Conservation (phyloP, 257 asterid species). For the Solanum lycopersicoides region DNA sequence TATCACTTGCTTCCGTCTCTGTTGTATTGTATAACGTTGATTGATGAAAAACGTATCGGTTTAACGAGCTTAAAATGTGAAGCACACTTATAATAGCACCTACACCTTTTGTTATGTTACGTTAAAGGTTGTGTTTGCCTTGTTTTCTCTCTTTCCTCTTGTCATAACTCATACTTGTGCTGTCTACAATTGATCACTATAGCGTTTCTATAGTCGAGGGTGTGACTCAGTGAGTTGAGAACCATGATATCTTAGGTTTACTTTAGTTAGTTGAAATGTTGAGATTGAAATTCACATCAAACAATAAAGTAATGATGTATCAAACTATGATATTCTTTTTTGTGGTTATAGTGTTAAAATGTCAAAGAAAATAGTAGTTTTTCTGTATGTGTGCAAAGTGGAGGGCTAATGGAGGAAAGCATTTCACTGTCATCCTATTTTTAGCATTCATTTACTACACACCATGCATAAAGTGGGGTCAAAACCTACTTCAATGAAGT, state of each 20-base stretch:
- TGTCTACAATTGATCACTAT: neutral
- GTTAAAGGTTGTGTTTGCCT: neutral
- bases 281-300: neutral
- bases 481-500: neutral
- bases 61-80: neutral
- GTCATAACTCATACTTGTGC: neutral
- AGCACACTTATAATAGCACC: neutral
- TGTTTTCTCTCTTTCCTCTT: neutral
- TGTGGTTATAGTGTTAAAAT: neutral
- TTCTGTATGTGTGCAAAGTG: conserved; percentile 20
- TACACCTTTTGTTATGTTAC: neutral
- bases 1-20: neutral
- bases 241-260: neutral
- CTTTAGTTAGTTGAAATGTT: neutral
- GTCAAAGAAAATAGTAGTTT: neutral
- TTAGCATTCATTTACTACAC: neutral
- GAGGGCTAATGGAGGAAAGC: conserved; percentile 26
- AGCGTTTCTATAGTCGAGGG: neutral
- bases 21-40: neutral
- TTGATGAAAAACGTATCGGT: neutral
- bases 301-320: neutral
- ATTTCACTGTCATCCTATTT: conserved; percentile 21
- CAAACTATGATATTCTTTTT: neutral
- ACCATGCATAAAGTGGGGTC: conserved; percentile 15
- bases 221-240: neutral